Percentiles rank a stretch among this genome's conserved stretches.
Conservation (phyloP, 2,329 filamentous ascomycete species). For the Diaporthe sp. region DNA sequence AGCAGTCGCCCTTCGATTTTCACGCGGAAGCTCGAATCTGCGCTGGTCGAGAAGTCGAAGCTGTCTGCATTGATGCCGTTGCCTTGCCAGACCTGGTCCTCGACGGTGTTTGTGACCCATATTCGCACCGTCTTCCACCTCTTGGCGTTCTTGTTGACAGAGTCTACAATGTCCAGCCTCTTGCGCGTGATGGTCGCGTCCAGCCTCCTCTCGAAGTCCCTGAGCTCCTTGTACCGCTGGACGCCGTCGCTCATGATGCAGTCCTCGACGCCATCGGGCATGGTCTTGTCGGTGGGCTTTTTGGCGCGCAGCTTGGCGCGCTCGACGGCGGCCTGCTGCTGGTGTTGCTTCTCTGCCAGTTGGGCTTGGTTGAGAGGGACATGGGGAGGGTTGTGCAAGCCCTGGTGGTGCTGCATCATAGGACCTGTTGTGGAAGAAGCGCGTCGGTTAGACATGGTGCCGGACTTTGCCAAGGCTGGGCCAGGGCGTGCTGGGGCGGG, state of each 20-base stretch:
- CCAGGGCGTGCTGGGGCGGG: conserved; percentile 4
- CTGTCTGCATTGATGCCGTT: conserved; percentile 77
- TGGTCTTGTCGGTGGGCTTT: conserved; percentile 94
- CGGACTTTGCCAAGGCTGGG: conserved; percentile 31
- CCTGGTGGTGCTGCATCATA: conserved; percentile 64
- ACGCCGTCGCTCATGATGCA: conserved; percentile 86
- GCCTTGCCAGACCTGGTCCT: conserved; percentile 94
- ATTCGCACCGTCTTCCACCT: conserved; percentile 88
- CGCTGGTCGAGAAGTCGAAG: conserved; percentile 85
- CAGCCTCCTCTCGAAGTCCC: conserved; percentile 87
- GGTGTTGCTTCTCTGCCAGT: conserved; percentile 63
- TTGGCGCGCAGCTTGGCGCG: conserved; percentile 83
- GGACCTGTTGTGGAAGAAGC: conserved; percentile 56
- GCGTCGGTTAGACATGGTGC: conserved; percentile 37
- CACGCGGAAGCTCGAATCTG: conserved; percentile 86
- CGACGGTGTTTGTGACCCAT: conserved; percentile 95
- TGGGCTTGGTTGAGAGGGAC: conserved; percentile 68
- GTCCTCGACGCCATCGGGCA: conserved; percentile 90
- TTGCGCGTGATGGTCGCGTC: conserved; percentile 97
- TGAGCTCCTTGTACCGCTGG: conserved; percentile 84
- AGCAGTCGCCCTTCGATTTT: conserved; percentile 92
- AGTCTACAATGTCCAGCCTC: conserved; percentile 89
- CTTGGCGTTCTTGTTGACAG: conserved; percentile 80
- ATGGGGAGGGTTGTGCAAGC: conserved; percentile 45
- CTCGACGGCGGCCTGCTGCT: conserved; percentile 69